These are phyloP conservation scores for Neurospora sp. DNA, from an alignment of 495 filamentous ascomycete genomes.

Conservation along the genomic window DNA sequence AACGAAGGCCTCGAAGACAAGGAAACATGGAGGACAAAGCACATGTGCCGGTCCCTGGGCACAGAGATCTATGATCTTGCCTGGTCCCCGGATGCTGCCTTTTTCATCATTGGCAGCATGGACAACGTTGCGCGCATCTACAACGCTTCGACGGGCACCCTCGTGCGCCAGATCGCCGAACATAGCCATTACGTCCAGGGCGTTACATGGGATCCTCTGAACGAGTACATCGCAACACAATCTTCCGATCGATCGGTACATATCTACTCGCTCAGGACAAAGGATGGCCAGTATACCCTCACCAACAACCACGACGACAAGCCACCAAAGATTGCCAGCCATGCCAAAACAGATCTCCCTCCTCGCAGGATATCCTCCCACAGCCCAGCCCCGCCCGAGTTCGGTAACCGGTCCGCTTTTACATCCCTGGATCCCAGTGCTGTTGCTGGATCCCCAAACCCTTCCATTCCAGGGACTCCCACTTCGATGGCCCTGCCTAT, in stretches of 20 bases:
- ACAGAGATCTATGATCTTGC: constrained; percentile 96
- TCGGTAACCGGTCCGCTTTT: constrained; percentile 47
- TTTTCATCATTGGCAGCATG: constrained; percentile 98
- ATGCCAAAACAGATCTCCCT: constrained; percentile 82
- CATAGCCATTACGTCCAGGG: constrained; percentile 99
- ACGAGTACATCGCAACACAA: constrained; percentile 96
- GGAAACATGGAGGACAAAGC: constrained; percentile 91
- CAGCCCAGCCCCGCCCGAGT: constrained; percentile 87
- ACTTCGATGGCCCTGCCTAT: constrained; percentile 84
- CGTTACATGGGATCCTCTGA: constrained; percentile 95
- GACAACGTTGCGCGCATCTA: constrained; percentile 97
- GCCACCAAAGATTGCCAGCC: constrained; percentile 38
- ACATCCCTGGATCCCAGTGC: constrained; percentile 39
- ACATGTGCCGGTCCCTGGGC: constrained; percentile 89
- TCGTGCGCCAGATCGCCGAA: constrained; percentile 93
- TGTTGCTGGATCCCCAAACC: constrained; percentile 67
- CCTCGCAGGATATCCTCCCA: constrained; percentile 79
- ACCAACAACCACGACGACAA: constrained; percentile 32
- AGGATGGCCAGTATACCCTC: constrained; percentile 90
- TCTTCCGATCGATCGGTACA: constrained; percentile 97
- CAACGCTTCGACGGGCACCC: constrained; percentile 82
- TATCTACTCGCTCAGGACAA: constrained; percentile 90
- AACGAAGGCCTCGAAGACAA: constrained; percentile 85
- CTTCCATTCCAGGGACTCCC: constrained; percentile 92
- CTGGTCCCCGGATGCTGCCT: constrained; percentile 93